Percentiles rank a stretch among this genome's conserved stretches.
Evolutionary conservation across 148 eudicot species (phyloP).

Genomic region (Fallopia convolvulus): DNA sequence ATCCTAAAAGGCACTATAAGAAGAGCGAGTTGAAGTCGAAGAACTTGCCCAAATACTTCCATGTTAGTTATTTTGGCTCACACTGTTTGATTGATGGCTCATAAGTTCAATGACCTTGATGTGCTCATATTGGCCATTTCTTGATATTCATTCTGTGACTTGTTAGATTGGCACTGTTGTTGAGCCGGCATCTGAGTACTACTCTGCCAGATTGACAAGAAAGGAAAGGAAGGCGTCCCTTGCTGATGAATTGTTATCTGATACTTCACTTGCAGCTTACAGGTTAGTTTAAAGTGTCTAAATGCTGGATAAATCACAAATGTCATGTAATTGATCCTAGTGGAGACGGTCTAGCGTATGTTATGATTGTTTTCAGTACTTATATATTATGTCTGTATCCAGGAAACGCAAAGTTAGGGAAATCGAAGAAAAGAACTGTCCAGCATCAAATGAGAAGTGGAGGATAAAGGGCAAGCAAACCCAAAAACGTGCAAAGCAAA

Average conservation of each 20-base stretch:
- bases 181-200: constrained; percentile 58
- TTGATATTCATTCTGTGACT: background rate
- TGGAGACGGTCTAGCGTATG: background rate
- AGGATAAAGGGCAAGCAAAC: constrained; percentile 45
- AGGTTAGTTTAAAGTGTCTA: constrained; percentile 30
- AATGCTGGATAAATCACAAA: background rate
- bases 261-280: constrained; percentile 40
- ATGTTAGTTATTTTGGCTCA: constrained; percentile 21
- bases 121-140: too few relatives aligned
- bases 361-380: too few relatives aligned
- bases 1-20: constrained; percentile 97
- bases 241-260: constrained; percentile 81
- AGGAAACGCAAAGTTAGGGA: constrained; percentile 94
- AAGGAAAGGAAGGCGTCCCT: constrained; percentile 73
- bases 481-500: constrained; percentile 43
- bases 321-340: background rate
- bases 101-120: too few relatives aligned
- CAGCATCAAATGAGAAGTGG: constrained; percentile 73
- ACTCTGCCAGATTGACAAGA: constrained; percentile 61
- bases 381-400: background rate
- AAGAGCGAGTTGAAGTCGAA: constrained; percentile 67
- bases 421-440: constrained; percentile 60
- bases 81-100: too few relatives aligned
- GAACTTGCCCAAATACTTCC: constrained; percentile 78
- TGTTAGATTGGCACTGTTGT: constrained; percentile 79